Base-by-base conservation (phyloP, 169 alveolate genomes). In the Sarcocystis neurona region DNA sequence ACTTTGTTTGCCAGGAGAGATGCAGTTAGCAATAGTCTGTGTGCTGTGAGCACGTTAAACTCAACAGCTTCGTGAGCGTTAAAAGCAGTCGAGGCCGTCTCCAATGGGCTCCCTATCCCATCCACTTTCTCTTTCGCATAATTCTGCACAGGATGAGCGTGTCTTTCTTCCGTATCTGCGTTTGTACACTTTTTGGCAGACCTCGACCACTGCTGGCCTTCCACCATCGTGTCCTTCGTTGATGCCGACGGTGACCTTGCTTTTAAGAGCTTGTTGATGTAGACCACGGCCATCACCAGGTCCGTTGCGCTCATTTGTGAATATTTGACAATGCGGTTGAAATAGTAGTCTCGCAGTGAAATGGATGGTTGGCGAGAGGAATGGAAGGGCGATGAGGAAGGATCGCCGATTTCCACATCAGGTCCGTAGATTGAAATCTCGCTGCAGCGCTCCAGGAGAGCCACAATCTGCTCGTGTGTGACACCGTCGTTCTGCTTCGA, bases 21-120 rank as follows among this genome's bases (percentile, higher is more conserved):
- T 12, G 91, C 79, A 18, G 91, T 87, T 58, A 87, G 66, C 84
- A 87, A 79, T 32, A 87, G 84, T 75, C 91, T 47, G 44, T 87
- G 91, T 58, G 91, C 91, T 12, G 91, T 87, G 74, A 87, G 53
- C 44, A 58, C 70, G 88, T 87, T 87, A 77, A 60, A 87, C 63
- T 87, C 91, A 30, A 87, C 53, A 74, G 58, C 82, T 18, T 72
- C 82, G 10, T 72, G 58, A 27, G 20, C 23, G 50, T 48, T 39
- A 44, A 72, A 48, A 39, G 27, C 39, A 3, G 34, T 30, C n/a
- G 10, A 72, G 37, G 34, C 27, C 58, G 58, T 4, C 34, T 18
- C n/a, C n/a, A n/a, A n/a, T n/a, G n/a, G n/a, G n/a, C n/a, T n/a
- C n/a, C n/a, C 82, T 32, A 27, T 18, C 82, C 50, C 30, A 39